Evolutionary conservation across 495 filamentous ascomycete genomes (phyloP).

Genomic region (Bryoglossum gracile): DNA sequence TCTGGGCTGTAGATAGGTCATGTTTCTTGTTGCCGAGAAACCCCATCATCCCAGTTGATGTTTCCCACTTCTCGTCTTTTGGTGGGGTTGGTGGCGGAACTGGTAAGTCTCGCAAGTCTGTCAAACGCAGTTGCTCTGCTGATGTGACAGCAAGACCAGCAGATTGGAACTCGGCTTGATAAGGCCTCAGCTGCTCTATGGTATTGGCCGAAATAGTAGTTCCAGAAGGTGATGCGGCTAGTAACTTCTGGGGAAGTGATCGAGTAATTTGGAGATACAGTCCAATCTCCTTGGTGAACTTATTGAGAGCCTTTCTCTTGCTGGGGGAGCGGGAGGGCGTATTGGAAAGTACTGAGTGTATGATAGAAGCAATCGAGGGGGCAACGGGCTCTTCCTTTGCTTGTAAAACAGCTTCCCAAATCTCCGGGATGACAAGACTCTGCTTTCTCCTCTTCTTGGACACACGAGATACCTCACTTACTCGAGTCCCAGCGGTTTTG

Average conservation of each 20-base stretch:
- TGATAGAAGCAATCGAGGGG: slow-evolving; percentile 4
- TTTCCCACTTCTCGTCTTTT: slow-evolving; percentile 2
- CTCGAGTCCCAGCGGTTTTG: background rate
- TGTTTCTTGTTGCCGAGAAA: background rate
- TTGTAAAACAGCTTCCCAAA: background rate
- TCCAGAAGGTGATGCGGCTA: slow-evolving; percentile 22
- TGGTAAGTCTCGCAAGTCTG: background rate
- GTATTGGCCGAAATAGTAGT: slow-evolving; percentile 35
- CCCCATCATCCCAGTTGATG: too few species aligned
- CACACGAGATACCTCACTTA: background rate
- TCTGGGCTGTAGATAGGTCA: background rate
- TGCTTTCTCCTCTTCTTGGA: background rate
- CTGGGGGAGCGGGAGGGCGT: slow-evolving; percentile 30
- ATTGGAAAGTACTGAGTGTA: slow-evolving; percentile 5
- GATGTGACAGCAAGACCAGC: slow-evolving; percentile 45
- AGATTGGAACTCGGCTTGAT: slow-evolving; percentile 35
- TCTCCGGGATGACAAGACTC: background rate
- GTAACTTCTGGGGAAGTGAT: slow-evolving; percentile 15
- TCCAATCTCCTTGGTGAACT: slow-evolving; percentile 36
- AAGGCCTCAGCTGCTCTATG: slow-evolving; percentile 38
- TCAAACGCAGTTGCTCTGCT: slow-evolving; percentile 30
- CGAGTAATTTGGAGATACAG: slow-evolving; percentile 31
- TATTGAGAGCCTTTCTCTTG: slow-evolving; percentile 30
- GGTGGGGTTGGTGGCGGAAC: slow-evolving; percentile 6
- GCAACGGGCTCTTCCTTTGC: background rate